phyloP scores from a whole-genome alignment of 768 basidiomycete species.

The Tricholoma sp. region DNA sequence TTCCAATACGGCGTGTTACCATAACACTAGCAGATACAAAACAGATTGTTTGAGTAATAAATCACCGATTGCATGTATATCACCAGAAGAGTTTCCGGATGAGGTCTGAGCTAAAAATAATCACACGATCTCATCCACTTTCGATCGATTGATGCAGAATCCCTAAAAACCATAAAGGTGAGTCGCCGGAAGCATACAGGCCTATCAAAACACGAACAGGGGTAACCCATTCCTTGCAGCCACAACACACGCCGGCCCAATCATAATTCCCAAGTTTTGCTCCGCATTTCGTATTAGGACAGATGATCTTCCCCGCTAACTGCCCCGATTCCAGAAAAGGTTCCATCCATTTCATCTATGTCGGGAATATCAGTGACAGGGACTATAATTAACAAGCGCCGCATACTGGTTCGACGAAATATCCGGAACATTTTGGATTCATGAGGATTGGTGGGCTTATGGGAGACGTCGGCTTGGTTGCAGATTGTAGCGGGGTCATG shows the following conservation, averaged over 20 bases:
- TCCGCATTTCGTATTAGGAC: conserved; percentile 87
- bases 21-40: background rate
- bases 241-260: conserved; percentile 92
- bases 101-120: background rate
- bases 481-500: conserved; percentile 15
- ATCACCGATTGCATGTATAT: conserved; percentile 2
- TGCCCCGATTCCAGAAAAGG: conserved; percentile 68
- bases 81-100: background rate
- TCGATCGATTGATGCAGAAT: conserved; percentile 64
- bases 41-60: background rate
- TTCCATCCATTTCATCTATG: conserved; percentile 97
- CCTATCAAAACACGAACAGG: conserved; percentile 52
- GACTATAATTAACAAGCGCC: background rate
- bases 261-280: conserved; percentile 94
- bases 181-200: background rate
- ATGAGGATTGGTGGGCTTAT: conserved; percentile 62
- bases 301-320: conserved; percentile 83
- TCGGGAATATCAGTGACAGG: background rate
- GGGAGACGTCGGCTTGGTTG: conserved; percentile 21
- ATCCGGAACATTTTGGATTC: conserved; percentile 89
- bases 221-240: conserved; percentile 89
- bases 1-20: background rate
- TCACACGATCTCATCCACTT: conserved; percentile 56
- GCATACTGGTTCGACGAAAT: conserved; percentile 93
- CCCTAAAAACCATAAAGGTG: conserved; percentile 33